Evolutionary conservation across 2,329 filamentous ascomycete species (phyloP).

Genomic region (Trichophyton verrucosum): DNA sequence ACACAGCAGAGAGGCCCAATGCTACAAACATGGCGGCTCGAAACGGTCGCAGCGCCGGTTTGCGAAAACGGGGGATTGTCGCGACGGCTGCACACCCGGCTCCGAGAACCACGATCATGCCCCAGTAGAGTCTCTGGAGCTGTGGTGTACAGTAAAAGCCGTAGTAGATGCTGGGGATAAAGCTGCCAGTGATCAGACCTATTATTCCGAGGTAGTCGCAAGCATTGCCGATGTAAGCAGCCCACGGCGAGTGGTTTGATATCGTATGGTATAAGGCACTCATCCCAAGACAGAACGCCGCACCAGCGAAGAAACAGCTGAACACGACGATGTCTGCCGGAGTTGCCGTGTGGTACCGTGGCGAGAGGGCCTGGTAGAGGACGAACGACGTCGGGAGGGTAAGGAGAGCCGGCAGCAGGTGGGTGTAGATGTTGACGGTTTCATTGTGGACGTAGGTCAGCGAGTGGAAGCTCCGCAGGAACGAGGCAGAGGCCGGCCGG

Average conservation of each 20-base stretch:
- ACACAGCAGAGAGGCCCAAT: slow-evolving; percentile 69
- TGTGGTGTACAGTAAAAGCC: slow-evolving; percentile 60
- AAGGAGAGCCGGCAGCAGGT: slow-evolving; percentile 53
- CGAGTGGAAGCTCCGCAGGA: slow-evolving; percentile 44
- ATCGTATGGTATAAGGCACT: slow-evolving; percentile 77
- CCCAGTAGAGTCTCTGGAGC: slow-evolving; percentile 60
- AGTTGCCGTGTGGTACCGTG: slow-evolving; percentile 54
- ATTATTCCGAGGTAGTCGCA: slow-evolving; percentile 93
- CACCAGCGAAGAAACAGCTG: slow-evolving; percentile 65
- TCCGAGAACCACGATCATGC: slow-evolving; percentile 65
- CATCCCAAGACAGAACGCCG: slow-evolving; percentile 61
- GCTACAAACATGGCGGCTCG: slow-evolving; percentile 80
- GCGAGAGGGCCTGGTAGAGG: slow-evolving; percentile 46
- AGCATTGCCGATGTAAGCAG: slow-evolving; percentile 78
- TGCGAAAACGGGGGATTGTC: slow-evolving; percentile 70
- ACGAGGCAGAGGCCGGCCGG: slow-evolving; percentile 51
- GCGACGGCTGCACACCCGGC: slow-evolving; percentile 64
- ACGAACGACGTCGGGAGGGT: slow-evolving; percentile 42
- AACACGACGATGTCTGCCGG: slow-evolving; percentile 58
- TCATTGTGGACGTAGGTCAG: slow-evolving; percentile 56
- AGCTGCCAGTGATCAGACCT: slow-evolving; percentile 78
- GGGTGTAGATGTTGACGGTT: slow-evolving; percentile 59
- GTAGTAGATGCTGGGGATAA: slow-evolving; percentile 78
- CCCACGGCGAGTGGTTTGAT: slow-evolving; percentile 65
- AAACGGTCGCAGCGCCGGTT: slow-evolving; percentile 70